Evolutionary conservation across 2,329 filamentous ascomycete genomes (phyloP), one percentile per base, ranked within the genome.

Genomic region (Phialocephala sp.): DNA sequence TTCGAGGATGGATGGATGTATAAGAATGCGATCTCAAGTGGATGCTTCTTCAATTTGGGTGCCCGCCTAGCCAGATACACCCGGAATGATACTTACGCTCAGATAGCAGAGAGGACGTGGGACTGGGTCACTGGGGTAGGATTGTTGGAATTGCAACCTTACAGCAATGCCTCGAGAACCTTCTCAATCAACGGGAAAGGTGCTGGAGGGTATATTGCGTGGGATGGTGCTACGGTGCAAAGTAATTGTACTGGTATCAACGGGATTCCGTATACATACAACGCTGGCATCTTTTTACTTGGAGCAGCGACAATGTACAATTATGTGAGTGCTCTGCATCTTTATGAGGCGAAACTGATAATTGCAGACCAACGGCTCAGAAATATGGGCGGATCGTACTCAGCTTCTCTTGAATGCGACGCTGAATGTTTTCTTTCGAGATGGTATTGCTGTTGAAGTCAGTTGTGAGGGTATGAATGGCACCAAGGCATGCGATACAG

Each of bases 1-100:
- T 92, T 90, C 81, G 93, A 94, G 74, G 87, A 85, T 45, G 93
- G 93, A 18, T 96, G 89, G 78, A 84, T 89, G 72, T 93, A 94
- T 82, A 94, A 88, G 73, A 88, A 88, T 68, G 83, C 85, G 20
- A 87, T 88, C 67, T 86, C 85, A 0, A 85, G 87, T 68, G 85
- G 83, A 3, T 85, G 84, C 63, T 86, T 88, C 77, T 87, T 88
- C 74, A 84, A 86, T 59, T 76, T 88, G 12, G 85, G 83, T 12
- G 86, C 91, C 1, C 86, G 91, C 3, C 82, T 94, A 3, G 90
- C 89, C 0, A 82, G 88, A 3, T 94, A 92, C 76, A 95, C 92
- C 0, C 86, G 87, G 18, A 94, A 95, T 72, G 73, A 81, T 36
- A 90, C 89, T 0, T 96, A 96, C 75, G 83, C 85, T 2, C 85